Evolutionary conservation across 1,284 basidiomycete species (phyloP), one percentile per base, ranked within the genome.

Genomic region (Peniophora sp.): DNA sequence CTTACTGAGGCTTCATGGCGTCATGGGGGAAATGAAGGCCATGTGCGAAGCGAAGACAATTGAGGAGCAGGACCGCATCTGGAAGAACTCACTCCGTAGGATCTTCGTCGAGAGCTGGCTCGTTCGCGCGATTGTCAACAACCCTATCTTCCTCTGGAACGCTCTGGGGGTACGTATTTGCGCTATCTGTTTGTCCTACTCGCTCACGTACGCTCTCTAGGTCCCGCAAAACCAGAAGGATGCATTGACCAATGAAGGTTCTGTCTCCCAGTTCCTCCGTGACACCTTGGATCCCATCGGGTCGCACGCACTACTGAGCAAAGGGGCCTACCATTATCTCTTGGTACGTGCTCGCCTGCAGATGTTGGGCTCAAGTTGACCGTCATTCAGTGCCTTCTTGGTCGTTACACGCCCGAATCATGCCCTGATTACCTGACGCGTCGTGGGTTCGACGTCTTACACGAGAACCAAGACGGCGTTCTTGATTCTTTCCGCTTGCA

Each of bases 101-200:
- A 78, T 87, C 22, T 63, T 92, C 32, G 69, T 90, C 51, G 86
- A 87, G 62, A 77, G 77, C 24, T 60, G 81, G 24, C 79, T 90
- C 54, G 75, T 84, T 55, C 70, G 75, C 3, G 70, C 89, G 56
- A 68, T 89, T 46, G 67, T 89, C 43, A 79, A 75, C 51, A 82
- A 72, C 48, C 81, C 80, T 12, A 62, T 78, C 39, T 91, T 92
- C 66, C 82, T 86, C 54, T 92, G 89, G 89, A 89, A 89, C 59
- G 87, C 88, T 0, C 71, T 92, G 14, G 88, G 88, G 32, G 87
- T 92, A 1, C n/a, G 43, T 45, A 15, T 10, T 14, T n/a, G 10
- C 34, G n/a, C 34, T 36, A 10, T 10, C 34, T 36, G 10, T 36
- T 10, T n/a, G n/a, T n/a, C 34, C n/a, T 36, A 10, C 34, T 36